A percentile compares a stretch with the other conserved stretches of the same genome.
Conservation (phyloP, 768 basidiomycete species). For the Tylopilus plumbeoviolaceoides region DNA sequence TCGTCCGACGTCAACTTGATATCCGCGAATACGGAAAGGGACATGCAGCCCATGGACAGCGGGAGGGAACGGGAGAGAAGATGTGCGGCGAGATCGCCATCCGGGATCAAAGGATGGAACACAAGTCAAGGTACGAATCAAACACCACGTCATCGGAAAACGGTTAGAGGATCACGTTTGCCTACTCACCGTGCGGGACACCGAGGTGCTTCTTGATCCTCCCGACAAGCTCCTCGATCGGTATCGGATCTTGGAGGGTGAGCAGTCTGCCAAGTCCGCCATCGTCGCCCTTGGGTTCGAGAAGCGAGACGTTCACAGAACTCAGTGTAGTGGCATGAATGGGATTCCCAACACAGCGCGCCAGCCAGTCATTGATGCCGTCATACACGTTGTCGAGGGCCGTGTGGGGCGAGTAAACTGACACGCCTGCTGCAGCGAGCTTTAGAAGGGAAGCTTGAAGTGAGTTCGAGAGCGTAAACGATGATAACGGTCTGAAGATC, state of each 20-base stretch:
- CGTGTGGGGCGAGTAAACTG: slow-evolving; percentile 85
- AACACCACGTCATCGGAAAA: slow-evolving; percentile 11
- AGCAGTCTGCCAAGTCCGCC: slow-evolving; percentile 72
- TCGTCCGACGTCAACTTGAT: slow-evolving; percentile 66
- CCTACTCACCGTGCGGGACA: slow-evolving; percentile 50
- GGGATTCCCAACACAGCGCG: slow-evolving; percentile 43
- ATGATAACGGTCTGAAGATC: slow-evolving; percentile 71
- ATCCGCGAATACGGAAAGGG: slow-evolving; percentile 5
- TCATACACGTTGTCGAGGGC: slow-evolving; percentile 79
- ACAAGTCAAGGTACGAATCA: background rate
- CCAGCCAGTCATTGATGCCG: slow-evolving; percentile 92
- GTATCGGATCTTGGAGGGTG: slow-evolving; percentile 51
- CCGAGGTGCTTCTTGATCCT: slow-evolving; percentile 69
- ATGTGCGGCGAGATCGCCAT: slow-evolving; percentile 13
- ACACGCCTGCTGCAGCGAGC: slow-evolving; percentile 79
- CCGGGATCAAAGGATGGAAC: slow-evolving; percentile 8
- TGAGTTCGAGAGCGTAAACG: slow-evolving; percentile 73
- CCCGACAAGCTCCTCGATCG: slow-evolving; percentile 55
- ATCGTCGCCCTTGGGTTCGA: slow-evolving; percentile 40
- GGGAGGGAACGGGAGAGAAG: slow-evolving; percentile 20
- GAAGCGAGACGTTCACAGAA: slow-evolving; percentile 29
- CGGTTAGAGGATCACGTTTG: slow-evolving; percentile 9
- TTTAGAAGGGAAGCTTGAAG: slow-evolving; percentile 76
- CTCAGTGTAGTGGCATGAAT: slow-evolving; percentile 28
- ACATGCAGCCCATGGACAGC: slow-evolving; percentile 1